phyloP scores from a whole-genome alignment of 768 basidiomycete genomes.

The Russula compacta region DNA sequence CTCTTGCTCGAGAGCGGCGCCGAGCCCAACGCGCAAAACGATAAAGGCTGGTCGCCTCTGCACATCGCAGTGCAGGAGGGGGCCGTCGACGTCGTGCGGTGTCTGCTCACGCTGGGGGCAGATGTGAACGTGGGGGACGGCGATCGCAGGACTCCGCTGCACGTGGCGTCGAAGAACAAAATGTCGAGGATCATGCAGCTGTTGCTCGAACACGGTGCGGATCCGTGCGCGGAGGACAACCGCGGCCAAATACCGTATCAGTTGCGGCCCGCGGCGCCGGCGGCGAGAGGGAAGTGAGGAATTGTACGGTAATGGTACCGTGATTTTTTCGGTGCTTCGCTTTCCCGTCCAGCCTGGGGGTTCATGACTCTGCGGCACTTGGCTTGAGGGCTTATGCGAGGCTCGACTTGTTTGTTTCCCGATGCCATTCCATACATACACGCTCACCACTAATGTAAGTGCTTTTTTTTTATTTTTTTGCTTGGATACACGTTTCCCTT shows the following conservation, averaged over 20 bases:
- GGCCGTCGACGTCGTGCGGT: neutral
- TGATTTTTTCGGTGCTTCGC: neutral
- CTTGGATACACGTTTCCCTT: too few species aligned
- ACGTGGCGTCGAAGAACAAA: neutral
- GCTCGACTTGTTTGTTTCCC: too few species aligned
- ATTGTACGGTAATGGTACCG: neutral
- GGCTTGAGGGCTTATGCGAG: too few species aligned
- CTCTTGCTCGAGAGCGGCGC: neutral
- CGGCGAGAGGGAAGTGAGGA: neutral
- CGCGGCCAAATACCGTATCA: neutral
- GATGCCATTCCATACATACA: too few species aligned
- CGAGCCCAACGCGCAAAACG: neutral
- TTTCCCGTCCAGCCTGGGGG: neutral
- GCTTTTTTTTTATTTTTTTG: too few species aligned
- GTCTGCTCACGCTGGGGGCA: neutral
- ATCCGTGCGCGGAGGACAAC: neutral
- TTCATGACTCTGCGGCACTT: neutral
- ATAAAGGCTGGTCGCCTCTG: neutral
- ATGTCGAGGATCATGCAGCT: neutral
- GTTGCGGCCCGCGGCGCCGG: neutral
- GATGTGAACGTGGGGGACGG: neutral
- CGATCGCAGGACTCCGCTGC: neutral
- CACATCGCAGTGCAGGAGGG: neutral
- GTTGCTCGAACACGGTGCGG: neutral
- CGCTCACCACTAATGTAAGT: too few species aligned